Base-by-base conservation (phyloP, 2,329 filamentous ascomycete species). In the Thelonectria rubi region DNA sequence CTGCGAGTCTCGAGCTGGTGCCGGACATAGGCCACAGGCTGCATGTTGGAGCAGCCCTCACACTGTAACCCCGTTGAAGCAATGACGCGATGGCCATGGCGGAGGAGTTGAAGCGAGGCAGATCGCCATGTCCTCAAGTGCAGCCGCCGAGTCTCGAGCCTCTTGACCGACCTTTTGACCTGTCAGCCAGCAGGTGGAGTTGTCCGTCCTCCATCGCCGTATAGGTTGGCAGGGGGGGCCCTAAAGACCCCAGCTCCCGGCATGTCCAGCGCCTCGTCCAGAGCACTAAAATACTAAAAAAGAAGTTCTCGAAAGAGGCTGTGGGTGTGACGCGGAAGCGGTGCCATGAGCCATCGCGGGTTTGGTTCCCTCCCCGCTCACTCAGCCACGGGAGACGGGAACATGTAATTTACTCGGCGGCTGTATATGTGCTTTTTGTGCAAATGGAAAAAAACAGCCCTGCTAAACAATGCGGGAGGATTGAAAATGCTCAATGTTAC, bases 1-100 rank as follows among this genome's bases (percentile, higher is more conserved):
- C 43, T 60, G 65, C 69, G 65, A 64, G 66, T 63, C 60, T 59
- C 57, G 26, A 26, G n/a, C n/a, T 43, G 32, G 43, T 43, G 15
- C 10, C 37, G 56, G 42, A 42, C 51, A 53, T 56, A 47, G 55
- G 47, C 26, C 52, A 56, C 58, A 52, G 56, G 52, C 51, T 56
- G 52, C 45, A 26, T 21, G 11, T 46, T 15, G 4, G 26, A 9
- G 10, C 26, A 30, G 26, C 26, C 4, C 8, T 5, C 26, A 5
- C 26, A 9, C 26, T 30, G 26, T 9, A 30, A 30, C 26, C 26
- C 26, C 26, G 26, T 30, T 30, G 26, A 30, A 30, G 26, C 26
- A 30, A 30, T 30, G 26, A 30, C 10, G 26, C 26, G 7, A 24
- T 24, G 24, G 24, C 24, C 26, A 30, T 8, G 7, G 26, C 10